These are phyloP conservation scores for Takakia lepidozioides DNA, from an alignment of 225 moss, liverwort and hornwort species.

Conservation along the genomic window DNA sequence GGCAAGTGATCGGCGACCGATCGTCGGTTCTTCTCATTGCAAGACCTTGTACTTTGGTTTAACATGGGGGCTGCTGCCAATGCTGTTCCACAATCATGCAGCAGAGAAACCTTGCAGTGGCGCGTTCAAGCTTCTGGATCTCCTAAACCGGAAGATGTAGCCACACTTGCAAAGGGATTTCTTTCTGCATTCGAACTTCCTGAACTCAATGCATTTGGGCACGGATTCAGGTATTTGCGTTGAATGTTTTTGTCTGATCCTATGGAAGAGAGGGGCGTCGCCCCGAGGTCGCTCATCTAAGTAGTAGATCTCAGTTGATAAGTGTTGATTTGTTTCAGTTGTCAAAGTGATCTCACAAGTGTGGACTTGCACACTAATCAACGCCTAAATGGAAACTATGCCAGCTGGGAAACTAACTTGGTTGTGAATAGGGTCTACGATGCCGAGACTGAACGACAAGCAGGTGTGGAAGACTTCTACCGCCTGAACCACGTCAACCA, in stretches of 20 bases:
- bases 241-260: too few species aligned
- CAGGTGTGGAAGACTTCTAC: slow-evolving; percentile 50
- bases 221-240: slow-evolving; percentile 36
- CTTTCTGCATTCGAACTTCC: slow-evolving; percentile 26
- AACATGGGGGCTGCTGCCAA: too few species aligned
- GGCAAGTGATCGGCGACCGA: too few species aligned
- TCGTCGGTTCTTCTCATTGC: too few species aligned
- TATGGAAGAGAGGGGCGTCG: not conserved
- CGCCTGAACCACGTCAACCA: slow-evolving; percentile 48
- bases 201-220: slow-evolving; percentile 46
- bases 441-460: slow-evolving; percentile 33
- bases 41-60: too few species aligned
- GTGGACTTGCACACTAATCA: not conserved
- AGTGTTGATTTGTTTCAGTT: not conserved
- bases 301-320: not conserved
- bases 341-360: not conserved
- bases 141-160: too few species aligned
- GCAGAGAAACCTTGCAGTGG: too few species aligned
- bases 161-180: too few species aligned
- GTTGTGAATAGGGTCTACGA: slow-evolving; percentile 35
- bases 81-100: too few species aligned
- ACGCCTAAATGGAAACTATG: too few species aligned
- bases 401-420: too few species aligned
- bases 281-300: not conserved
- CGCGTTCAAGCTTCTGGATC: too few species aligned